Conservation (phyloP, 164 flowering plant species). For the Echeveria elegans region DNA sequence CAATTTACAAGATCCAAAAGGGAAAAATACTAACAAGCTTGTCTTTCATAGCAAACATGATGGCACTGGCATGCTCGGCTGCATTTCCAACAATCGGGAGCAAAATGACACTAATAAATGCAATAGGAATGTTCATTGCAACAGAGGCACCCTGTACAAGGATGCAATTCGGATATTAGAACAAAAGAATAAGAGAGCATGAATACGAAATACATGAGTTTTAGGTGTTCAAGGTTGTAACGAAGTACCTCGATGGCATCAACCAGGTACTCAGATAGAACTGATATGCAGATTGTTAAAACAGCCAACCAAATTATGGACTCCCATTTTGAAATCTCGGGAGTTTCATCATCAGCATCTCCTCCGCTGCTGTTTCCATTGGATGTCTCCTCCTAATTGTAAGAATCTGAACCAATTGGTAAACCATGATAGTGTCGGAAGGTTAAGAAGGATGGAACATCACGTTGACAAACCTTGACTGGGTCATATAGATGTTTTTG, state of each 20-base stretch:
- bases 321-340: background rate
- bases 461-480: background rate
- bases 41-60: background rate
- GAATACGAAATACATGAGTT: background rate
- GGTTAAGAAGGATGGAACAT: background rate
- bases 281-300: background rate
- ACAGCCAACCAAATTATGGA: background rate
- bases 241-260: background rate
- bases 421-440: background rate
- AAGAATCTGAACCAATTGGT: background rate
- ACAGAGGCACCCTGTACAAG: background rate
- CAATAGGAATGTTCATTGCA: background rate
- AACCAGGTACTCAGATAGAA: background rate
- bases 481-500: constrained; percentile 31
- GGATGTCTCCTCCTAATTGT: background rate
- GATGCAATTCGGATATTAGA: background rate
- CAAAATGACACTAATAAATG: background rate
- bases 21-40: background rate
- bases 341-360: background rate
- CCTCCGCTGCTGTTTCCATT: background rate
- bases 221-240: background rate
- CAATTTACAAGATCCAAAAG: no score
- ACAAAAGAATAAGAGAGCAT: background rate
- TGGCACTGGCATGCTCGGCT: background rate
- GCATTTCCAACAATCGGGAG: background rate